Base-by-base conservation (phyloP, 306 rosid species). In the Ormosia emarginata region DNA sequence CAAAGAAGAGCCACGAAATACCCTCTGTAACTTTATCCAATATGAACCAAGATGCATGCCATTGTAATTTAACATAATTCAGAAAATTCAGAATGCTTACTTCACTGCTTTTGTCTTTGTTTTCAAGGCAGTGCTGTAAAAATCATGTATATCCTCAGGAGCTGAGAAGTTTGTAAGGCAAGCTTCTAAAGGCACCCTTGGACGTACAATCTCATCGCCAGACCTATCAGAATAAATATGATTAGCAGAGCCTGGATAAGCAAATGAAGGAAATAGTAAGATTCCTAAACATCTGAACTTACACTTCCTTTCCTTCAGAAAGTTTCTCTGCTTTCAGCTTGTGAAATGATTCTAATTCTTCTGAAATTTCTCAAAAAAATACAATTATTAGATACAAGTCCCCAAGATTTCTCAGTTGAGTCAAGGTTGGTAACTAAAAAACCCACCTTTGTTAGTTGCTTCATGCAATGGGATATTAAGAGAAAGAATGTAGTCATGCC, bases 131-230 rank as follows among this genome's bases (percentile, higher is more conserved):
- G 91, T 86, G 82, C 99, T 95, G 84, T 93, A 92, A 91, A 93
- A 95, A 61, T 92, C 99, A 76, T 92, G 92, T 82, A 95, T 90
- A 92, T 95, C 99, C 88, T 95, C 99, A 1, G 98, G 89, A 79
- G 91, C 90, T 34, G 97, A 90, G 85, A 92, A 93, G 87, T 84
- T 93, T 53, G 92, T 89, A 46, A 95, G 94, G 87, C 99, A 95
- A 77, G 98, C 93, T 87, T 91, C 97, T 63, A 95, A 85, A 84
- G 99, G 97, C 55, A 95, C 97, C 86, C 99, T 90, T 37, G 99
- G 98, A 56, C 99, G 99, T 49, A 95, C 92, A 86, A 95, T 90
- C 87, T 92, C 98, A 77, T 92, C 81, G 1, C 56, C 74, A 56
- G 88, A 86, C 84, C 99, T 95, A 89, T 78, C 56, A 79, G 74